Evolutionary conservation across 192 early-diverging fungal genomes (phyloP).

Genomic region (Linnemannia elongata): DNA sequence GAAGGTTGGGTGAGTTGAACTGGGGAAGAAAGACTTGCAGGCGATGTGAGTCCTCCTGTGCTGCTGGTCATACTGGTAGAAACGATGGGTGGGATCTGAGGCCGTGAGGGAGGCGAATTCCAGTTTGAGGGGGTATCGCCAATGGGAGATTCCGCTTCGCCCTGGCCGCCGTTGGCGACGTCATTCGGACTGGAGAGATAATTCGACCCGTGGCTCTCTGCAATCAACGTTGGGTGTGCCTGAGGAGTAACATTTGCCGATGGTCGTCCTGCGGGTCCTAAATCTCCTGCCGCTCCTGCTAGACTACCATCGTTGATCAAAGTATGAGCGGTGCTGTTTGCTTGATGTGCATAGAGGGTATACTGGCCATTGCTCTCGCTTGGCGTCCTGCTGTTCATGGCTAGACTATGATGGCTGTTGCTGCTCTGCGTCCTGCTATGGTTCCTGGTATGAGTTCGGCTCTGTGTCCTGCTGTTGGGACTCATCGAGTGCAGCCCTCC

Average conservation of each 20-base stretch:
- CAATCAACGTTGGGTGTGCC: background rate
- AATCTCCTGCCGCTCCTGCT: background rate
- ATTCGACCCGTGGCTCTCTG: slow-evolving; percentile 37
- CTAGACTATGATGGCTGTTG: slow-evolving; percentile 33
- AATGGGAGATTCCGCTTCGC: slow-evolving; percentile 22
- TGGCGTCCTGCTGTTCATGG: slow-evolving; percentile 27
- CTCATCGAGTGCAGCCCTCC: slow-evolving; percentile 3
- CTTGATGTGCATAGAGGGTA: background rate
- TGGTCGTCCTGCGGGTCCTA: background rate
- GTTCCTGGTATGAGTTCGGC: slow-evolving; percentile 12
- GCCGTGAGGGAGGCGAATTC: slow-evolving; percentile 33
- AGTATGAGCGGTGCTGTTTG: background rate
- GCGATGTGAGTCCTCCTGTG: slow-evolving; percentile 28
- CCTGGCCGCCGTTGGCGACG: background rate
- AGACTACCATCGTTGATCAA: background rate
- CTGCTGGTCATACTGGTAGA: slow-evolving; percentile 41
- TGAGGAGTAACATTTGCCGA: background rate
- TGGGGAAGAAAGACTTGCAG: slow-evolving; percentile 35
- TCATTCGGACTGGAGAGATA: slow-evolving; percentile 42
- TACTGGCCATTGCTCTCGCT: slow-evolving; percentile 33
- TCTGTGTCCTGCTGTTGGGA: background rate
- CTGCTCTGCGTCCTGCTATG: slow-evolving; percentile 32
- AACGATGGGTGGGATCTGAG: slow-evolving; percentile 19
- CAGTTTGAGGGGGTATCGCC: slow-evolving; percentile 24
- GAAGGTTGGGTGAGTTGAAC: slow-evolving; percentile 30